Evolutionary conservation across 1,284 basidiomycete genomes (phyloP), one percentile per base, ranked within the genome.

Genomic region (Coriolopsis trogii): DNA sequence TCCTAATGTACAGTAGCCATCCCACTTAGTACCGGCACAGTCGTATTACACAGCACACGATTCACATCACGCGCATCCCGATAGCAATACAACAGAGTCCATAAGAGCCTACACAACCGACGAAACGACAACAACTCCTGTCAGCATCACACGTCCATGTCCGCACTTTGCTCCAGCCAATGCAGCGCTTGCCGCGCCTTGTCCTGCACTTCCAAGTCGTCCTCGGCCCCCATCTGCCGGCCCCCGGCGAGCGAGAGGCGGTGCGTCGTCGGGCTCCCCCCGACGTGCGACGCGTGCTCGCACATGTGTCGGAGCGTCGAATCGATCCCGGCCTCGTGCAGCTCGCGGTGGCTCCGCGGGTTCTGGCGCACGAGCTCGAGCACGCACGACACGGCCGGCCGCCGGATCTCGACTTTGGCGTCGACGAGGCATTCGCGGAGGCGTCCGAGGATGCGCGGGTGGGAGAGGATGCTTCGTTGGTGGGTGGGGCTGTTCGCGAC

Each of bases 341-440:
- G 60, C 45, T 73, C 71, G 25, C 68, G 61, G 23, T 70, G 64
- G 39, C 70, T 67, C 31, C 62, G 57, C 0, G 71, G 65, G 31
- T 74, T 70, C 0, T 64, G 70, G 53, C 56, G 74, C 58, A 67
- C 64, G 6, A 90, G 75, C 55, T 82, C 77, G 16, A 80, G 67
- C 6, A 88, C 73, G 55, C 82, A 84, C 1, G 73, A 68, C 1
- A 85, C 76, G 0, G 84, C 80, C 0, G 85, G 85, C 13, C 77
- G 69, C n/a, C 85, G 78, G 1, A 84, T 76, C 3, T 80, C 79
- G 0, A 78, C 73, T 33, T 77, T 80, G 1, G 74, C 71, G 45
- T 86, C 81, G 0, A 80, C 76, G 20, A 90, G 75, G 41, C 80
- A 82, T 6, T 65, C 56, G n/a, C 79, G 79, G 0, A 89, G 70